Evolutionary conservation across 257 asterid species (phyloP).

Genomic region (Solanum chmielewskii): DNA sequence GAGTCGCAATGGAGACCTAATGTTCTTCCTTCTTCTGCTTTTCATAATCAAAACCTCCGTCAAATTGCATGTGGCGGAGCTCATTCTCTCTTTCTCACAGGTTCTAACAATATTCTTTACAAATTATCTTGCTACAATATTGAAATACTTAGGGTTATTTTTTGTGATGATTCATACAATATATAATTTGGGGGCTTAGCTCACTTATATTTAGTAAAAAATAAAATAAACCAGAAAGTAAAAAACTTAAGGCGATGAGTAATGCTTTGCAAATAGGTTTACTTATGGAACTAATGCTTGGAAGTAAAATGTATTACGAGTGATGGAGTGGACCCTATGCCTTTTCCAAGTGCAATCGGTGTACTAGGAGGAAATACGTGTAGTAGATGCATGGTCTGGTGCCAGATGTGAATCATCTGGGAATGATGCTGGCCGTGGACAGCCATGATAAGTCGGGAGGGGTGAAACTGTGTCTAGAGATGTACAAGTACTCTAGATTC

Average conservation of each 20-base stretch:
- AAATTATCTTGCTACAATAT: neutral
- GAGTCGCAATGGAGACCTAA: constrained; percentile 76
- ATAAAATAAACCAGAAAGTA: neutral
- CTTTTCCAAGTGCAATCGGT: neutral
- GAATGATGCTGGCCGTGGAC: neutral
- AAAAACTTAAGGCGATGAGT: neutral
- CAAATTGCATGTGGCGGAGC: constrained; percentile 94
- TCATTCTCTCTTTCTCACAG: constrained; percentile 86
- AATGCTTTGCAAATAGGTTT: neutral
- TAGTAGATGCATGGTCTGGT: neutral
- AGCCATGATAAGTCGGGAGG: neutral
- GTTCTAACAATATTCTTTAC: constrained; percentile 13
- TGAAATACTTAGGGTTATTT: neutral
- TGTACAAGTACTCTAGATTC: neutral
- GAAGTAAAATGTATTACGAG: neutral
- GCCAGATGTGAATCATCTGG: neutral
- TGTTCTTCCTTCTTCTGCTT: constrained; percentile 42
- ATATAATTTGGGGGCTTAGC: neutral
- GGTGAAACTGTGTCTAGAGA: neutral
- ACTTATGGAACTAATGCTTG: neutral
- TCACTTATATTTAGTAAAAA: neutral
- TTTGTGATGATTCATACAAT: neutral
- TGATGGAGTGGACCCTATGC: neutral
- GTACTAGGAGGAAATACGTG: neutral
- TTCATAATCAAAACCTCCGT: constrained; percentile 49